These are phyloP conservation scores for Medicago ruthenica DNA, from an alignment of 306 rosid genomes.

Conservation along the genomic window DNA sequence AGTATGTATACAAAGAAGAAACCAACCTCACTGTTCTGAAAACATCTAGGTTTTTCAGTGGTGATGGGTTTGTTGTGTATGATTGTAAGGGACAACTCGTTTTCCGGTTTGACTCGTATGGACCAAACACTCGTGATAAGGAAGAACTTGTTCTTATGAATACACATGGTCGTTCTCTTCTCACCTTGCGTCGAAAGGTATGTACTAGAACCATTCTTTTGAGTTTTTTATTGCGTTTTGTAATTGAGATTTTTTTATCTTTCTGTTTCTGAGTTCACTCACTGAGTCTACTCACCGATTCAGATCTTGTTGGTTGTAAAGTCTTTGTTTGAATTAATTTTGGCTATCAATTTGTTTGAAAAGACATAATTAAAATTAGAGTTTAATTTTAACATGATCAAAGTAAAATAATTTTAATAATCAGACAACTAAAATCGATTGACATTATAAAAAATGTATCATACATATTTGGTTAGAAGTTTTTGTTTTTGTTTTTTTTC, in stretches of 20 bases:
- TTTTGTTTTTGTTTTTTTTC: too few species aligned
- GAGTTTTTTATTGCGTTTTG: background rate
- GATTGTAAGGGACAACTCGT: slow-evolving; percentile 72
- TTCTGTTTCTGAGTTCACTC: slow-evolving; percentile 38
- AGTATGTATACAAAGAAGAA: slow-evolving; percentile 59
- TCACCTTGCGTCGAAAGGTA: slow-evolving; percentile 89
- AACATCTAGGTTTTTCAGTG: slow-evolving; percentile 80
- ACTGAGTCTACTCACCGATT: background rate
- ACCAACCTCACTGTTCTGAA: slow-evolving; percentile 76
- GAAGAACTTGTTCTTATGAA: slow-evolving; percentile 90
- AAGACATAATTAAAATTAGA: too few species aligned
- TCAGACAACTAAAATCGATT: too few species aligned
- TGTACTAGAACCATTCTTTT: background rate
- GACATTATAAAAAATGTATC: too few species aligned
- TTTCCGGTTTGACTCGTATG: slow-evolving; percentile 90
- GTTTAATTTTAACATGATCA: too few species aligned
- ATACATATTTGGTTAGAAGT: too few species aligned
- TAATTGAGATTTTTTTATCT: too few species aligned
- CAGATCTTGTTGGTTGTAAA: background rate
- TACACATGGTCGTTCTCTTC: slow-evolving; percentile 79
- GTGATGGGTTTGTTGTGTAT: slow-evolving; percentile 88
- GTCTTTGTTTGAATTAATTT: background rate
- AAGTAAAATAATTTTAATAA: too few species aligned
- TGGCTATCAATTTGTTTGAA: too few species aligned
- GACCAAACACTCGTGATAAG: slow-evolving; percentile 61